These are phyloP conservation scores for Aspergillus cejpii DNA, from an alignment of 2,329 filamentous ascomycete species.

Conservation along the genomic window DNA sequence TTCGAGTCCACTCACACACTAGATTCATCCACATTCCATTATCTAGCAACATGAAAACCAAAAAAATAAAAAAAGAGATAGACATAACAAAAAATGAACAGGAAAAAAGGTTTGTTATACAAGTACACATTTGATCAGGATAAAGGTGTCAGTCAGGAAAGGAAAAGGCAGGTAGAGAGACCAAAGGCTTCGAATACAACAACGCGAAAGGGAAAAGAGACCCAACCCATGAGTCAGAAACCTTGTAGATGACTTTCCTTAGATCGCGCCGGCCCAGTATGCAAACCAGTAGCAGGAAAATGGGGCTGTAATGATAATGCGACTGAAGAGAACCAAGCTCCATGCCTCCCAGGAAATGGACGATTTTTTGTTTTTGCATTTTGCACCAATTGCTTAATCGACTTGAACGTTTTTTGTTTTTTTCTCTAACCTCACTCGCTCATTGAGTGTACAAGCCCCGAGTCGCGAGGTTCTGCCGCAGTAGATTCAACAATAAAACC, in stretches of 20 bases:
- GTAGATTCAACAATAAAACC: not conserved
- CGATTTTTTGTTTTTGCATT: not conserved
- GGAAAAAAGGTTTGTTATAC: conserved; percentile 25
- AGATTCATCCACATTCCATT: conserved; percentile 24
- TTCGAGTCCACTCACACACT: not conserved
- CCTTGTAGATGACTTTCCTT: conserved; percentile 6
- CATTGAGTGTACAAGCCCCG: not conserved
- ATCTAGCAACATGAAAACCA: conserved; percentile 21
- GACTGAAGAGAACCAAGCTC: not conserved
- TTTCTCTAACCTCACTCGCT: not conserved
- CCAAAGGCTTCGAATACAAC: conserved; percentile 14
- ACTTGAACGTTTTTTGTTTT: not conserved
- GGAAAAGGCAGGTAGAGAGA: conserved; percentile 7
- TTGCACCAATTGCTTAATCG: too few relatives aligned
- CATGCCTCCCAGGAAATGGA: not conserved
- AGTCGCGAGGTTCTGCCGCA: too few relatives aligned
- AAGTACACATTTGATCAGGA: conserved; percentile 33
- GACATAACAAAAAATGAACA: conserved; percentile 14
- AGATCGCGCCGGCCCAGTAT: conserved; percentile 8
- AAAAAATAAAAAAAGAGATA: conserved; percentile 12
- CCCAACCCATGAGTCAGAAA: conserved; percentile 7
- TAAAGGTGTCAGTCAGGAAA: conserved; percentile 21
- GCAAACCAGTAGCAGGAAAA: not conserved
- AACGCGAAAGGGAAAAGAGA: conserved; percentile 7
- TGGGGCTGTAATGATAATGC: not conserved